A percentile compares a stretch with the other conserved stretches of the same genome.
Evolutionary conservation across 208 protist species (phyloP).

Genomic region (Acanthamoeba royreba): DNA sequence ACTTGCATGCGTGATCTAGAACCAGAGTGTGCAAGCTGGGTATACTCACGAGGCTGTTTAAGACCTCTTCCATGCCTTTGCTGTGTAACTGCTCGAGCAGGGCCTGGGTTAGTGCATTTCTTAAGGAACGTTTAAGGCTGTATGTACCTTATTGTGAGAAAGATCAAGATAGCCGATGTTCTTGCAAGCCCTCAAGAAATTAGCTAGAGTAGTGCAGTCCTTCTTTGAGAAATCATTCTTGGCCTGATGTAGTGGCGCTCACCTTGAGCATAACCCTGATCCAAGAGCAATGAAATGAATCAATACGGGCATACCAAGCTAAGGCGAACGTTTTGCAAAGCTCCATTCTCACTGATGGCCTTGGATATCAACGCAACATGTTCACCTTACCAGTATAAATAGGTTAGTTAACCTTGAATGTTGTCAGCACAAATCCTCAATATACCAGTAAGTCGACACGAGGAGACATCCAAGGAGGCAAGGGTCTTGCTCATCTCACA

Average conservation of each 20-base stretch:
- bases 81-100: not conserved
- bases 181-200: not conserved
- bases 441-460: not conserved
- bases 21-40: not conserved
- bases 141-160: not conserved
- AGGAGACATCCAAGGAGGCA: not conserved
- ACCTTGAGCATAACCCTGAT: not conserved
- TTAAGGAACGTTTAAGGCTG: too few relatives aligned
- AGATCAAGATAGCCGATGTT: slow-evolving; percentile 5
- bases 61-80: not conserved
- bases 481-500: not conserved
- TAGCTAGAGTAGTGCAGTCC: not conserved
- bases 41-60: not conserved
- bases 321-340: not conserved
- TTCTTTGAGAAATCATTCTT: not conserved
- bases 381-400: not conserved
- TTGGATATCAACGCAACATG: not conserved
- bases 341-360: not conserved
- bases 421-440: not conserved
- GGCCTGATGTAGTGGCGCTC: not conserved
- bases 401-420: not conserved
- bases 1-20: not conserved
- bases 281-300: too few relatives aligned
- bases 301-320: not conserved
- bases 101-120: too few relatives aligned